Base-by-base conservation (phyloP, 208 protist species). In the Blechomonas ayalai region DNA sequence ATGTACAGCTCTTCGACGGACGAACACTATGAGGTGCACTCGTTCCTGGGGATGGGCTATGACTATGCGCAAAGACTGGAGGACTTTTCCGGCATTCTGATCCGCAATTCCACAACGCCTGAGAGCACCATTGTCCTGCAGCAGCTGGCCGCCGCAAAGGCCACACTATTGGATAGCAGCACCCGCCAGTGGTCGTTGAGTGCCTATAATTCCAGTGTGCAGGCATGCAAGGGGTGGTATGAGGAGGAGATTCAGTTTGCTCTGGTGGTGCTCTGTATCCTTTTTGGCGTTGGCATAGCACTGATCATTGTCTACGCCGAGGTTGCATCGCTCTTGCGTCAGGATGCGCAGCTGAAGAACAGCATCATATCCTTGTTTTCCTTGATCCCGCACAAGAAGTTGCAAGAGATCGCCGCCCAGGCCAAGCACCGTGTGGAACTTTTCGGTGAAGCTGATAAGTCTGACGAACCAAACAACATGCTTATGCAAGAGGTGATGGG, bases 131-230 rank as follows among this genome's bases (percentile, higher is more conserved):
- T 10, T 4, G 28, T 35, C 35, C 22, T 19, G 19, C 31, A 53
- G 31, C 31, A 34, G 27, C 15, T 37, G 38, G 37, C 37, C 6
- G 5, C 25, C 18, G 10, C 16, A 8, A 6, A 6, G 16, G 16
- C 15, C 7, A 42, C 13, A 10, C 16, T 50, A 3, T 32, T 58
- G n/a, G 10, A 49, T 24, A 24, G 19, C 37, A 19, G 42, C 31
- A 15, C 28, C 19, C 29, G 31, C 15, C 19, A 16, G 19, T 61
- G 54, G 54, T 19, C 7, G 4, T 4, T 13, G 6, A 22, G 12
- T 19, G 54, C 33, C 33, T 61, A 48, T 28, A 61, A 61, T 29
- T 8, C 20, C 12, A 47, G 16, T 26, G 46, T 61, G 5, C 27
- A 31, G 54, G 8, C 16, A 16, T 47, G 45, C 31, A 8, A 20